Base-by-base conservation (phyloP, 2,329 filamentous ascomycete genomes). In the Acephala macrosclerotiorum region DNA sequence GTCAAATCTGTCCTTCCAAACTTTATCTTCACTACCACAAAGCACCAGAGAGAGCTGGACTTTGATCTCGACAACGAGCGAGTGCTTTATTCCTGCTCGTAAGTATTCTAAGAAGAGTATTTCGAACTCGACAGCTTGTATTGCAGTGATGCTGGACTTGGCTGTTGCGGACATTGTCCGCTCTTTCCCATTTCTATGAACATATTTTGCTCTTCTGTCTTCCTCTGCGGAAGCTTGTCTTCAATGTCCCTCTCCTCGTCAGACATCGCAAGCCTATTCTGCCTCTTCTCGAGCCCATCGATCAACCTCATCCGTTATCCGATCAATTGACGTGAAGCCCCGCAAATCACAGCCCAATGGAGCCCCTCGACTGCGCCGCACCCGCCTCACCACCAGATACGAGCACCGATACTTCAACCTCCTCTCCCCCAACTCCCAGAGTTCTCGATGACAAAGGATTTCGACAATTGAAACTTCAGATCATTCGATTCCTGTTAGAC, bases 221-320 rank as follows among this genome's bases (percentile, higher is more conserved):
- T 38, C 7, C 14, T 38, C 14, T 14, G 7, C 7, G 7, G 14
- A 42, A 42, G 14, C 5, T 16, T 12, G 3, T 42, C 38, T 42
- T 42, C 38, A 16, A 14, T n/a, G 12, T 42, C 38, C 29, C 9
- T 33, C 29, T 33, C 29, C 29, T 9, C 4, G 29, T 33, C 29
- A 9, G 9, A 33, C 29, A 33, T 33, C 29, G 29, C 29, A 33
- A 33, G 29, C 9, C 29, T 6, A 42, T 42, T 42, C 38, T 42
- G 38, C 38, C 18, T 49, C 42, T 45, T 45, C n/a, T 49, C 45
- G 25, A 29, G 49, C 49, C 49, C 16, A 5, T 7, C 49, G 49
- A 53, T 53, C 49, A 53, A 25, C 49, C 49, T 29, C 25, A 29
- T 16, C 49, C 49, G 49, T n/a, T n/a, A 29, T 26, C 49, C 49